Evolutionary conservation across 1,284 basidiomycete species (phyloP), one percentile per base, ranked within the genome.

Genomic region (Puccinia polysora): DNA sequence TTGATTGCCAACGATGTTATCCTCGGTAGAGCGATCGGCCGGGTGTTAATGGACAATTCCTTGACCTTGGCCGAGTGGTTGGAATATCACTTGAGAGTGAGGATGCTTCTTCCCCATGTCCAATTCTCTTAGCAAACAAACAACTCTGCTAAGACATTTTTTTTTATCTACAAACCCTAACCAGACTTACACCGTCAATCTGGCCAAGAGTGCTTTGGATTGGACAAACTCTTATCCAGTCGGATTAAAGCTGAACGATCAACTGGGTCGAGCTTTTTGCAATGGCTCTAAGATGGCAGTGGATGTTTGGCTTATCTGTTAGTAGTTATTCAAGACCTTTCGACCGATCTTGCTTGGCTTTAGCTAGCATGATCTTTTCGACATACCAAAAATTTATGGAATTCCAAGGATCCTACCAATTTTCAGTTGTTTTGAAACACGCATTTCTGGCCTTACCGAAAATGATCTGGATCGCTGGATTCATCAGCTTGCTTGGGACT

Each of bases 191-290:
- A 80, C 86, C 0, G 81, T 88, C 32, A 77, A 82, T 15, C 81
- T 83, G 65, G 78, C 88, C n/a, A 83, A 84, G 55, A 81, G 81
- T 20, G 82, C 84, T 0, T 82, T 96, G 0, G 76, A 83, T 1
- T 97, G 94, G 94, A 83, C 98, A 3, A 89, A 95, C 78, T 86
- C 88, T 72, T 98, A 96, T 94, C 95, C 95, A 0, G 91, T 89
- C 0, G 95, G 96, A 0, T 81, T 98, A 52, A 98, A 98, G 81
- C 86, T 98, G 73, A 98, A 98, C 78, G 91, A 91, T 0, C 91
- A 97, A 75, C 84, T 97, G 18, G 75, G 76, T 23, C 62, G 75
- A 12, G 90, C 91, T 75, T 89, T 92, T 76, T 86, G 87, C 38
- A 84, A 87, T 73, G 83, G 85, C 0, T 88, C 94, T 70, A 82